Percentiles rank a stretch among this genome's conserved stretches.
These are phyloP conservation scores for Penicillium sp. DNA, from an alignment of 2,329 filamentous ascomycete genomes.

Conservation along the genomic window DNA sequence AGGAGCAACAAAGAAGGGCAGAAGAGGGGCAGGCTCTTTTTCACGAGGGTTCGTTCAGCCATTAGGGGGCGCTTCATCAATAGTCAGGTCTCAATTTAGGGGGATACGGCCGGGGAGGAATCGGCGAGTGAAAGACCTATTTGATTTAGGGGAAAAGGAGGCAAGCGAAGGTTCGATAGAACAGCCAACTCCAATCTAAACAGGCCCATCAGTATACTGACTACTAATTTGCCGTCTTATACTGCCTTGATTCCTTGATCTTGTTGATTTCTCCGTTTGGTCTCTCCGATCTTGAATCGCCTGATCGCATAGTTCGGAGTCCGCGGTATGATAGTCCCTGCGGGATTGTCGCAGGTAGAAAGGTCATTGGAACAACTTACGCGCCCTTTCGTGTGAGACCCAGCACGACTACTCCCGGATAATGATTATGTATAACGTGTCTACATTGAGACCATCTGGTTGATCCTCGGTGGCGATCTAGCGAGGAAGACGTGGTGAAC, in stretches of 20 bases:
- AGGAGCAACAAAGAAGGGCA: neutral
- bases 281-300: neutral
- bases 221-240: too few species aligned
- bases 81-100: neutral
- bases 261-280: too few species aligned
- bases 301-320: neutral
- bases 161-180: neutral
- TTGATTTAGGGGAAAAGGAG: neutral
- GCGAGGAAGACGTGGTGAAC: too few species aligned
- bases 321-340: neutral
- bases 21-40: neutral
- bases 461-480: neutral
- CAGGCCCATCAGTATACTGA: neutral
- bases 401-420: neutral
- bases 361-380: neutral
- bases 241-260: too few species aligned
- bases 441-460: neutral
- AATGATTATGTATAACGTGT: neutral
- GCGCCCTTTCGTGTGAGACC: neutral
- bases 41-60: neutral
- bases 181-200: neutral
- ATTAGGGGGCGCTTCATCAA: constrained; percentile 3
- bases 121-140: neutral
- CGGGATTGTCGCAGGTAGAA: constrained; percentile 10
- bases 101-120: neutral